Conservation (phyloP, 1,284 basidiomycete species). For the Rhodotorula glutinis region DNA sequence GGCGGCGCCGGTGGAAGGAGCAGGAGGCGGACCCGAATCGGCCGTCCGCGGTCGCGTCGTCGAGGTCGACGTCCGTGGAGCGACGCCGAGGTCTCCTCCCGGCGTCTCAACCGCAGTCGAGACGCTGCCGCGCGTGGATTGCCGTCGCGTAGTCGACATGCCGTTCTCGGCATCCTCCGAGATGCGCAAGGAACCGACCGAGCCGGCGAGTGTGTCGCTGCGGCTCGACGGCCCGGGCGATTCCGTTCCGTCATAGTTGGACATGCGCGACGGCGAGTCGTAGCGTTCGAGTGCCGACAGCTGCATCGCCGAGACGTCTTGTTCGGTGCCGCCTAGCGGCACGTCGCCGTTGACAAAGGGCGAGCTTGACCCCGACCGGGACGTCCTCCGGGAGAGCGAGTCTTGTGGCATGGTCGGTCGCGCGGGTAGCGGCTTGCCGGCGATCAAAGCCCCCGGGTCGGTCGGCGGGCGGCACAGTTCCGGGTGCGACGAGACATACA, state of each 20-base stretch:
- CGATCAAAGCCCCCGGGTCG: conserved; percentile 22
- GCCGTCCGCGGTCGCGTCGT: not conserved
- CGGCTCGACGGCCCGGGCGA: conserved; percentile 21
- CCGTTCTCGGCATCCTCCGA: not conserved
- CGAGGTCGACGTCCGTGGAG: not conserved
- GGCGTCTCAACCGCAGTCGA: conserved; percentile 2
- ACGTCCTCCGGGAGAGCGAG: conserved; percentile 24
- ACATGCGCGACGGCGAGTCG: conserved; percentile 6
- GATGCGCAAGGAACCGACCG: conserved; percentile 5
- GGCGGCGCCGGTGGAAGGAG: conserved; percentile 10
- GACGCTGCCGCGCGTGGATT: not conserved
- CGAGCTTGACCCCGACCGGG: conserved; percentile 27
- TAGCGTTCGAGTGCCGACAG: conserved; percentile 33
- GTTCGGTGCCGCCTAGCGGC: conserved; percentile 31
- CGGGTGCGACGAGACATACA: conserved; percentile 88
- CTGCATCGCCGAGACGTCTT: conserved; percentile 24
- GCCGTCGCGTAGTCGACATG: not conserved
- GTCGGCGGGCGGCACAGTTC: conserved; percentile 61
- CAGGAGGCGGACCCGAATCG: conserved; percentile 8
- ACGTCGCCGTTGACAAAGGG: conserved; percentile 29
- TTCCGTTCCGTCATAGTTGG: not conserved
- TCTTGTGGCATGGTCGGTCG: conserved; percentile 19
- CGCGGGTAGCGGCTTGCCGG: conserved; percentile 37
- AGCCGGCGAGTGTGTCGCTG: not conserved
- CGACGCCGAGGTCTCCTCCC: not conserved